These are phyloP conservation scores for Elsinoe batatas DNA, from an alignment of 2,329 filamentous ascomycete genomes.

Conservation along the genomic window DNA sequence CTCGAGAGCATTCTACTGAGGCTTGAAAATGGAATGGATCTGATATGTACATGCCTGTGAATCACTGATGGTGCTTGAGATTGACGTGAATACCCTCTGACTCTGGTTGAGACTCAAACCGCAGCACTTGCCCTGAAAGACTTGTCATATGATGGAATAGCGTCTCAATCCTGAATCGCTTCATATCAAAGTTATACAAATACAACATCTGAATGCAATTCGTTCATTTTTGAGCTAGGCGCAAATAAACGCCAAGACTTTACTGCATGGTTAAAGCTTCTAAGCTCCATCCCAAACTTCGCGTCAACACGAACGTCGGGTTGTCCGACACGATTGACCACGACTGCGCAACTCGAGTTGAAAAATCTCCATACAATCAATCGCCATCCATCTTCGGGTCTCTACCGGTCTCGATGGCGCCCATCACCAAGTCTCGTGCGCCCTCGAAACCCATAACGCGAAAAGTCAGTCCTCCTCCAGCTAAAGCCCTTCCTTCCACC, in stretches of 20 bases:
- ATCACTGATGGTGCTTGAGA: too few relatives aligned
- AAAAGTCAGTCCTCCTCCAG: not conserved
- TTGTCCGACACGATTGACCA: not conserved
- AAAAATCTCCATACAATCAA: too few relatives aligned
- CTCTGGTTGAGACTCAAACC: too few relatives aligned
- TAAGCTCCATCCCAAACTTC: conserved; percentile 4
- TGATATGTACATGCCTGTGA: not conserved
- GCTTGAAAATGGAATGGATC: conserved; percentile 1
- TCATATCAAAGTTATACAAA: too few relatives aligned
- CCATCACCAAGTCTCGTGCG: not conserved
- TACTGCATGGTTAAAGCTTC: conserved; percentile 3
- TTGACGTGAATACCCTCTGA: too few relatives aligned
- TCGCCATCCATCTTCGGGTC: too few relatives aligned
- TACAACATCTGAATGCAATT: too few relatives aligned
- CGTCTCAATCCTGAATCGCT: not conserved
- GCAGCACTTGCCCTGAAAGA: too few relatives aligned
- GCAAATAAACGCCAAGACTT: not conserved
- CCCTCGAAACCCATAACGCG: not conserved
- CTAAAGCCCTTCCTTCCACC: not conserved
- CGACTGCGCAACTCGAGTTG: not conserved
- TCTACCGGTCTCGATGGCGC: not conserved
- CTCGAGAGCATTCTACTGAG: not conserved
- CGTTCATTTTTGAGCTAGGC: too few relatives aligned
- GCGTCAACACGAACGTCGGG: not conserved
- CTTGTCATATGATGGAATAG: too few relatives aligned